These are phyloP conservation scores for Prunus salicina DNA, from an alignment of 306 rosid species.

Conservation along the genomic window DNA sequence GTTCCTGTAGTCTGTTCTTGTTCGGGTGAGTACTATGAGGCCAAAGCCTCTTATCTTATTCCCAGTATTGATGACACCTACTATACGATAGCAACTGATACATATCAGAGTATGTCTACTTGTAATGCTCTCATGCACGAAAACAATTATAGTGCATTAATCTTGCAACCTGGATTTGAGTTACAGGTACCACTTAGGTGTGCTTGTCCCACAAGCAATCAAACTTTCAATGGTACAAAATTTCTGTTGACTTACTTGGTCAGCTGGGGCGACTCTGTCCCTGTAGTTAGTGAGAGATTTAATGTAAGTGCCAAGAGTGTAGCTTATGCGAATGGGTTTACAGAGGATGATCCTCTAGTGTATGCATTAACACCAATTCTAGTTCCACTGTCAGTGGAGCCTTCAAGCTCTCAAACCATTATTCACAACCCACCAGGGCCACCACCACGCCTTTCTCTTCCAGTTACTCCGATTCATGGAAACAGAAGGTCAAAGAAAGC, in stretches of 20 bases:
- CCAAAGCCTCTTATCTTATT: conserved; percentile 28
- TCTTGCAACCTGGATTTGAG: conserved; percentile 30
- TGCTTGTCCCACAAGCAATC: conserved; percentile 60
- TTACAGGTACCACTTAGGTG: conserved; percentile 67
- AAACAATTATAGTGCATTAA: conserved; percentile 32
- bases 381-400: conserved; percentile 51
- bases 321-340: conserved; percentile 51
- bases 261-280: conserved; percentile 34
- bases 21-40: conserved; percentile 38
- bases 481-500: conserved; percentile 14
- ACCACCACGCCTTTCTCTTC: conserved; percentile 6
- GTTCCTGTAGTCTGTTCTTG: conserved; percentile 62
- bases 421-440: conserved; percentile 7
- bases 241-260: conserved; percentile 49
- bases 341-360: conserved; percentile 17
- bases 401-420: conserved; percentile 34
- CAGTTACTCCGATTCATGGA: conserved; percentile 4
- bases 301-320: conserved; percentile 30
- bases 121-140: conserved; percentile 49
- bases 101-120: conserved; percentile 56
- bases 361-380: conserved; percentile 53
- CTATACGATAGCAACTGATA: conserved; percentile 25
- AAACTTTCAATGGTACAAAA: conserved; percentile 37
- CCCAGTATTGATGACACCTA: conserved; percentile 17
- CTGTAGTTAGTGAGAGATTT: conserved; percentile 39